Base-by-base conservation (phyloP, 2,329 filamentous ascomycete species). In the Nectriaceae sp. region DNA sequence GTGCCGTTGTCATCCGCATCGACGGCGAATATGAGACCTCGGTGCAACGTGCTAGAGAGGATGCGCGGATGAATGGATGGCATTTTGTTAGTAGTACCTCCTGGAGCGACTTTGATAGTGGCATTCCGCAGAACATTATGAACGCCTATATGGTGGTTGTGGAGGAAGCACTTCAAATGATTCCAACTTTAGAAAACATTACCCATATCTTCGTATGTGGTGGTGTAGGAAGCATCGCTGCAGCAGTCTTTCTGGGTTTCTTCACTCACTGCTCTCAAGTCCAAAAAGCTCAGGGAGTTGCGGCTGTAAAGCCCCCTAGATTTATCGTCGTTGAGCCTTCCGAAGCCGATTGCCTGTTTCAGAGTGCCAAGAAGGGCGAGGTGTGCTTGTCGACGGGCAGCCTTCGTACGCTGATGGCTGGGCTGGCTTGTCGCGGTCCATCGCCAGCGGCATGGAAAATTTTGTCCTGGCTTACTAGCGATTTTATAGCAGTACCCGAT, bases 361-460 rank as follows among this genome's bases (percentile, higher is more conserved):
- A 54, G 18, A 55, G 53, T 4, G 50, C 53, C 19, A 55, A 45
- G 33, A 31, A 49, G 15, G 53, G 50, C 4, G 31, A 40, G 4
- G 24, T 46, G 31, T 31, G 40, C 6, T 29, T 31, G 19, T 49
- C 47, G 3, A 6, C 33, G 3, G 51, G 48, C 1, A 45, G 19
- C 11, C 47, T 51, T 6, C 31, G 33, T 3, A 56, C 53, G 1
- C 11, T 49, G 11, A 56, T 54, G 53, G 53, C 53, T 20, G 53
- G 53, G 2, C 20, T 54, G 8, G 50, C 53, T 21, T 56, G 50
- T 19, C 53, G 48, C 5, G 21, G 20, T 2, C 53, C 50, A 2
- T 56, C 53, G 2, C 53, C 53, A 3, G 53, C 50, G 1, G 53
- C 53, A 3, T 54, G 50, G 50, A 54, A 54, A 31, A 24, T 56